These are phyloP conservation scores for Sarocladiaceae sp. DNA, from an alignment of 2,329 filamentous ascomycete species.

Conservation along the genomic window DNA sequence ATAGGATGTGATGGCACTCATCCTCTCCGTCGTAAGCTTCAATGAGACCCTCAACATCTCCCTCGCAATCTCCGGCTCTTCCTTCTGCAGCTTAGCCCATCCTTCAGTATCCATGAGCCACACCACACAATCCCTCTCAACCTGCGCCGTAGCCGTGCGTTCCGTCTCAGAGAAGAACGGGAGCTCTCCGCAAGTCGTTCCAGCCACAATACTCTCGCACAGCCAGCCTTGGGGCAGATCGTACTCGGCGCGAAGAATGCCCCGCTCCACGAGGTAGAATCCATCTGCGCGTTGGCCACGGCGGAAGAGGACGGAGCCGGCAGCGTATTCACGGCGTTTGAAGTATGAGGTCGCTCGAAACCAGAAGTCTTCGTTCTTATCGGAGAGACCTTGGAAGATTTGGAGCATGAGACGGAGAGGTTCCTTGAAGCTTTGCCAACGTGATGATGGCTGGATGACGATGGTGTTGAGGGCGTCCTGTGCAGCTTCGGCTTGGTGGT, in stretches of 20 bases:
- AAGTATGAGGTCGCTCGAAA: slow-evolving; percentile 77
- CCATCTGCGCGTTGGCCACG: slow-evolving; percentile 73
- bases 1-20: slow-evolving; percentile 64
- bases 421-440: slow-evolving; percentile 84
- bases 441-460: slow-evolving; percentile 54
- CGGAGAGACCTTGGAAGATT: slow-evolving; percentile 85
- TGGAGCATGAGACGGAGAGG: slow-evolving; percentile 89
- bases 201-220: slow-evolving; percentile 88
- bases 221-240: slow-evolving; percentile 83
- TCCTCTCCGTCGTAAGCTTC: slow-evolving; percentile 91
- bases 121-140: slow-evolving; percentile 74
- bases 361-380: slow-evolving; percentile 94
- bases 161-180: slow-evolving; percentile 93
- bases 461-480: slow-evolving; percentile 67
- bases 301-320: slow-evolving; percentile 71
- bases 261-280: slow-evolving; percentile 88
- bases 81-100: slow-evolving; percentile 69
- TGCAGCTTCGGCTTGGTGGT: slow-evolving; percentile 74
- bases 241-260: slow-evolving; percentile 87
- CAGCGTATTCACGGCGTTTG: slow-evolving; percentile 57
- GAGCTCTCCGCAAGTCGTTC: slow-evolving; percentile 91
- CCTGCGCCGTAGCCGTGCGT: slow-evolving; percentile 80
- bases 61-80: slow-evolving; percentile 71
- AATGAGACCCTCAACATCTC: slow-evolving; percentile 85
- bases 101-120: slow-evolving; percentile 73